phyloP scores from a whole-genome alignment of 495 filamentous ascomycete genomes.

The Sordaria brevicollis region DNA sequence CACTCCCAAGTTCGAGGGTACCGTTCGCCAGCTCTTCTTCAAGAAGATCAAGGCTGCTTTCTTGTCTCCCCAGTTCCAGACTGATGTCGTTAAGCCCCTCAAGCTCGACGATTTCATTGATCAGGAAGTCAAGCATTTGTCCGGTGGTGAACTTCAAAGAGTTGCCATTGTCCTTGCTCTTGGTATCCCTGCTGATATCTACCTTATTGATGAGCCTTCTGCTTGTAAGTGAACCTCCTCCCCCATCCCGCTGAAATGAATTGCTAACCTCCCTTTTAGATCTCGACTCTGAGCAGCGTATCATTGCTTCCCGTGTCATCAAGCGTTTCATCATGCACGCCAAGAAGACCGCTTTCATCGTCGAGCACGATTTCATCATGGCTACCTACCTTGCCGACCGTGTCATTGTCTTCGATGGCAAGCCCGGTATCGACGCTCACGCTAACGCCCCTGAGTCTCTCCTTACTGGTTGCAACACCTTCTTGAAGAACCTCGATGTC shows the following conservation, averaged over 20 bases:
- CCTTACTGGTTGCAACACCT: constrained; percentile 92
- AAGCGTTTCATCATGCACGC: constrained; percentile 99
- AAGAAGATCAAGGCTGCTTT: constrained; percentile 92
- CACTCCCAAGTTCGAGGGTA: constrained; percentile 92
- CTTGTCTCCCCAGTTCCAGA: constrained; percentile 95
- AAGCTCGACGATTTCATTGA: constrained; percentile 98
- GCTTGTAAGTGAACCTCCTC: constrained; percentile 14
- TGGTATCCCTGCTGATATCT: constrained; percentile 94
- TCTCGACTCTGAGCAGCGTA: constrained; percentile 97
- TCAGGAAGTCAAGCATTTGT: constrained; percentile 97
- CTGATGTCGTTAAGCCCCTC: constrained; percentile 96
- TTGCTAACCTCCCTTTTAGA: constrained; percentile 7
- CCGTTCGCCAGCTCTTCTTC: constrained; percentile 70
- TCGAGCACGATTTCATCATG: constrained; percentile 99
- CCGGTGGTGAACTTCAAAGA: constrained; percentile 97
- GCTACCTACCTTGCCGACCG: constrained; percentile 92
- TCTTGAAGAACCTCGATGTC: constrained; percentile 90
- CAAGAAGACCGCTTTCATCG: constrained; percentile 98
- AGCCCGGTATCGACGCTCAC: constrained; percentile 76
- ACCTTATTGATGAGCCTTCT: constrained; percentile 79
- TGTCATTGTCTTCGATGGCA: constrained; percentile 95
- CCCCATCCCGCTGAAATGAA: neutral
- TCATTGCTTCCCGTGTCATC: constrained; percentile 90
- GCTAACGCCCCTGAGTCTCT: constrained; percentile 86
- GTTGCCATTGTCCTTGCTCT: constrained; percentile 92